phyloP scores from a whole-genome alignment of 2,329 filamentous ascomycete genomes.

The Parastagonospora avenae region DNA sequence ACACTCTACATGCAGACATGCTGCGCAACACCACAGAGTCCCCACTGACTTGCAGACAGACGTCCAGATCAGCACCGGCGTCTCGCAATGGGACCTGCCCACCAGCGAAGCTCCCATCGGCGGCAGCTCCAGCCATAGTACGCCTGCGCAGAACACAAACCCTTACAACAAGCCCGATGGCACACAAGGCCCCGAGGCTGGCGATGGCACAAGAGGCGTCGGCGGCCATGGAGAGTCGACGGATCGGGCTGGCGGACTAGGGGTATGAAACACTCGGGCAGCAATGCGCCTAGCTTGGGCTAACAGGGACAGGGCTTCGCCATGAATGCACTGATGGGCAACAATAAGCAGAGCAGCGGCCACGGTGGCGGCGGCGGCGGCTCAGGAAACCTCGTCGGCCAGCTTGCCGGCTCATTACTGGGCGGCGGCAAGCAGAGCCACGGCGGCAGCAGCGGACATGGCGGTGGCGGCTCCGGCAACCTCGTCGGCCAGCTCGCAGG shows the following conservation, averaged over 20 bases:
- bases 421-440: conserved; percentile 43
- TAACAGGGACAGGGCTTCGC: conserved; percentile 61
- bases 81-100: conserved; percentile 76
- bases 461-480: conserved; percentile 44
- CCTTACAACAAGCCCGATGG: conserved; percentile 63
- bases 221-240: conserved; percentile 11
- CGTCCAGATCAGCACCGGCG: conserved; percentile 73
- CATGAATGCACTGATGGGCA: conserved; percentile 60
- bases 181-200: conserved; percentile 31
- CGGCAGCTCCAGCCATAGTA: conserved; percentile 60
- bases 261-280: conserved; percentile 56
- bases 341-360: conserved; percentile 40
- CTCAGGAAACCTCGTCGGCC: conserved; percentile 54
- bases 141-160: conserved; percentile 57
- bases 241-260: conserved; percentile 63
- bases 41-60: conserved; percentile 34
- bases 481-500: conserved; percentile 62
- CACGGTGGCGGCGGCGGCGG: conserved; percentile 37
- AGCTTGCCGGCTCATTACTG: conserved; percentile 58
- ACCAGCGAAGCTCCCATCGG: conserved; percentile 67
- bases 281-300: conserved; percentile 15
- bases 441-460: conserved; percentile 31
- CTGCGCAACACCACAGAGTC: not conserved
- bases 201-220: conserved; percentile 56
- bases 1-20: not conserved